Evolutionary conservation across 1,284 basidiomycete genomes (phyloP).

Genomic region (Irpex sp.): DNA sequence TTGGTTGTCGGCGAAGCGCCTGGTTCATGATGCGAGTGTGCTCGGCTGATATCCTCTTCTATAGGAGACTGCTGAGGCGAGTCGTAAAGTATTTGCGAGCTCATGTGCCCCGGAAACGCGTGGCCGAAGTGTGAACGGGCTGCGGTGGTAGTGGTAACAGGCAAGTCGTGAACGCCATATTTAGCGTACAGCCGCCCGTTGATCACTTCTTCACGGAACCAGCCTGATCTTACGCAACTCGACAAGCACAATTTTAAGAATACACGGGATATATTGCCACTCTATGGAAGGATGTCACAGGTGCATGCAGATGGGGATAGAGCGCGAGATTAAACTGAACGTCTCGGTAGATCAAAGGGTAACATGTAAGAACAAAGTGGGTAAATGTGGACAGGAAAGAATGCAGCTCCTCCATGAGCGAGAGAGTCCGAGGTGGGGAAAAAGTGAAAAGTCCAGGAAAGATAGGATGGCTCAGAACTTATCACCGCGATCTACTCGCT

Average conservation of each 20-base stretch:
- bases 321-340: not conserved
- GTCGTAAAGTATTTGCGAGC: constrained; percentile 22
- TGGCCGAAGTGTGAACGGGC: not conserved
- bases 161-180: constrained; percentile 1
- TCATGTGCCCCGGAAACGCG: constrained; percentile 15
- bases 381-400: not conserved
- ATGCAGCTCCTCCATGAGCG: not conserved
- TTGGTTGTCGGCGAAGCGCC: constrained; percentile 1
- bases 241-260: not conserved
- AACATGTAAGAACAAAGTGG: not conserved
- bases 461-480: constrained; percentile 15
- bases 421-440: not conserved
- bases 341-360: not conserved
- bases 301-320: not conserved
- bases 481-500: constrained; percentile 13
- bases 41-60: constrained; percentile 43
- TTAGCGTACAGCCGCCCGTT: not conserved
- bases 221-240: not conserved
- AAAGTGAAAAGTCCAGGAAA: not conserved
- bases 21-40: constrained; percentile 26
- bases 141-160: constrained; percentile 2
- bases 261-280: not conserved
- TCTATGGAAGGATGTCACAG: not conserved
- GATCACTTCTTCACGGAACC: not conserved
- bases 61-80: constrained; percentile 37